Percentiles rank a stretch among this genome's conserved stretches.
Evolutionary conservation across 208 protist genomes (phyloP).

Genomic region (Trypanosoma brucei): DNA sequence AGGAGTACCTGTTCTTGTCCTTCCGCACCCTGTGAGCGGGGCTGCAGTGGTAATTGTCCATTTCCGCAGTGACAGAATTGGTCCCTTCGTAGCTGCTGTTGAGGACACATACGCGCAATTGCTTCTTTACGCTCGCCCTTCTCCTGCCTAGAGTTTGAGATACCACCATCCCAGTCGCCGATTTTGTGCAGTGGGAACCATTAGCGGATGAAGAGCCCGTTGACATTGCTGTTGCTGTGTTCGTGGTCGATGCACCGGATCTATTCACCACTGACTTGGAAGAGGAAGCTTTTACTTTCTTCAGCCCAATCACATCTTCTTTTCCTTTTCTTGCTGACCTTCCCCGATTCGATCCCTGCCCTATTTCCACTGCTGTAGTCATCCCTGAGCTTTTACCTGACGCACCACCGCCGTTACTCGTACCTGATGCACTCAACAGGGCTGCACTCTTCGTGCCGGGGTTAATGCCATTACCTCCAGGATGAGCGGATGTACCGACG

Average conservation of each 20-base stretch:
- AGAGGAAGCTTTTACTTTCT: too few species aligned
- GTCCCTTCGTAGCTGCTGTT: constrained; percentile 81
- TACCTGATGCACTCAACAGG: neutral
- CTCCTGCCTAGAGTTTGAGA: neutral
- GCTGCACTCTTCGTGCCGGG: neutral
- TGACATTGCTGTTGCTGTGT: too few species aligned
- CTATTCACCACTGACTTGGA: too few species aligned
- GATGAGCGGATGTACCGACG: neutral
- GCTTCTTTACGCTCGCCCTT: constrained; percentile 12
- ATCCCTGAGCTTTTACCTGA: neutral
- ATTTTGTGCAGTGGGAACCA: too few species aligned
- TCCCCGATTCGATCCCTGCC: neutral
- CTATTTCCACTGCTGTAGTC: neutral
- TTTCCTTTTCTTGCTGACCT: neutral
- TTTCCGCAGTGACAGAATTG: constrained; percentile 60
- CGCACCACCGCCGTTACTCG: neutral
- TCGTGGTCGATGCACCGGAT: too few species aligned
- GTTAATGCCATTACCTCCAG: neutral
- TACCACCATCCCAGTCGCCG: too few species aligned
- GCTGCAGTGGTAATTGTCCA: constrained; percentile 82
- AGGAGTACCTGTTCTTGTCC: constrained; percentile 63
- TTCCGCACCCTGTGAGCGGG: constrained; percentile 77
- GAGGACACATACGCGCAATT: constrained; percentile 66
- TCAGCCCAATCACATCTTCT: neutral
- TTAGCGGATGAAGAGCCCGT: too few species aligned